Percentiles rank a stretch among this genome's conserved stretches.
Evolutionary conservation across 768 basidiomycete genomes (phyloP).

Genomic region (Amanita pseudoporphyria): DNA sequence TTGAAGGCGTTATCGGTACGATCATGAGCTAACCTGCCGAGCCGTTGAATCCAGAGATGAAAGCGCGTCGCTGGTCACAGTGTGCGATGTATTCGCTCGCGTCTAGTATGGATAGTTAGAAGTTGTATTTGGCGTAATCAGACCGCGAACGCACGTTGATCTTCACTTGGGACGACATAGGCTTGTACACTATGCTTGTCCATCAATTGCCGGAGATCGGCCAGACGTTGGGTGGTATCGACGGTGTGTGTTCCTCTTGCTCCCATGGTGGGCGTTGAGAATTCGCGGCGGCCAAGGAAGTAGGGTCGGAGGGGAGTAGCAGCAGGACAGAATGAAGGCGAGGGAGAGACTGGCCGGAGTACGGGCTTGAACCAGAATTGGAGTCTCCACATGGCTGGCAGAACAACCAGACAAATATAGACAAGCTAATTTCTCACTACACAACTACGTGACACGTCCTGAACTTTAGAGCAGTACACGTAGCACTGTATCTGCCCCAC

Average conservation of each 20-base stretch:
- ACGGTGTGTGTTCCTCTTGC: slow-evolving; percentile 35
- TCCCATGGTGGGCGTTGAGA: slow-evolving; percentile 21
- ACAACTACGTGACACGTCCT: not conserved
- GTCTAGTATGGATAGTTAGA: slow-evolving; percentile 33
- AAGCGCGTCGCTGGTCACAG: slow-evolving; percentile 78
- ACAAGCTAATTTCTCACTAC: too few relatives aligned
- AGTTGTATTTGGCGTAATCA: not conserved
- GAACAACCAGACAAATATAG: not conserved
- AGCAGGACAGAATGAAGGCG: not conserved
- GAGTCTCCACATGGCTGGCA: not conserved
- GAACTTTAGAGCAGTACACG: too few relatives aligned
- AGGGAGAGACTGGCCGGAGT: not conserved
- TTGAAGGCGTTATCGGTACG: not conserved
- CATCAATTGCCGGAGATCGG: slow-evolving; percentile 64
- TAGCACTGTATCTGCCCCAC: too few relatives aligned
- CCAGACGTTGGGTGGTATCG: slow-evolving; percentile 54
- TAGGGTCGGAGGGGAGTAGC: not conserved
- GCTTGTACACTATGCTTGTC: slow-evolving; percentile 49
- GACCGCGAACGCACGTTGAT: slow-evolving; percentile 60
- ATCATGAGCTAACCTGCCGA: slow-evolving; percentile 59
- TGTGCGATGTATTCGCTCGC: slow-evolving; percentile 83
- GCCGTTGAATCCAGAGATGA: slow-evolving; percentile 90
- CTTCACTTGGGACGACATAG: slow-evolving; percentile 83
- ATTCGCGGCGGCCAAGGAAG: not conserved
- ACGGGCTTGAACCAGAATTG: slow-evolving; percentile 2